Percentiles rank a stretch among this genome's conserved stretches.
These are phyloP conservation scores for Wickerhamiella qilinensis DNA, from an alignment of 805 yeast species.

Conservation along the genomic window DNA sequence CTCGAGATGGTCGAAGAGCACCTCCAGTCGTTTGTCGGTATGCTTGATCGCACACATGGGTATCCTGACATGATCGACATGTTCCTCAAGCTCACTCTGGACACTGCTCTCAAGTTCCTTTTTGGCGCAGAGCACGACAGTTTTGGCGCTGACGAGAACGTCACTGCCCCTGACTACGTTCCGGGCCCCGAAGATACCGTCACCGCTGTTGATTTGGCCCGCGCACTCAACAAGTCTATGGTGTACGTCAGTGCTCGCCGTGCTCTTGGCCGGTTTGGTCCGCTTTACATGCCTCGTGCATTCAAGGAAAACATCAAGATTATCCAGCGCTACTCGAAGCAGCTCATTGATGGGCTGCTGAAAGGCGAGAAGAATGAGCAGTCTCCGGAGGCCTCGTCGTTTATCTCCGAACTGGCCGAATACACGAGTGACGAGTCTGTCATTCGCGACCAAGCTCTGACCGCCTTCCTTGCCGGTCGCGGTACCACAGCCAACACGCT, in stretches of 20 bases:
- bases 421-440: slow-evolving; percentile 19
- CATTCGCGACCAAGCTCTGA: slow-evolving; percentile 29
- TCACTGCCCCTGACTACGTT: slow-evolving; percentile 3
- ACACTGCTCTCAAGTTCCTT: slow-evolving; percentile 37
- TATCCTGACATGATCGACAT: slow-evolving; percentile 12
- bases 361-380: slow-evolving; percentile 19
- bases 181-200: slow-evolving; percentile 3
- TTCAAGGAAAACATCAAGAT: slow-evolving; percentile 21
- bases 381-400: slow-evolving; percentile 8
- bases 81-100: slow-evolving; percentile 19
- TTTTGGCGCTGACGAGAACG: not conserved
- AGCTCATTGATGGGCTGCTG: slow-evolving; percentile 21
- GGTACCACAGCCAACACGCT: slow-evolving; percentile 32
- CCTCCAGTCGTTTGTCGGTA: not conserved
- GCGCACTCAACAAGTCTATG: slow-evolving; percentile 11
- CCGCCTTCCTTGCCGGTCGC: slow-evolving; percentile 30
- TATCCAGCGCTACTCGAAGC: slow-evolving; percentile 24
- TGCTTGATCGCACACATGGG: not conserved
- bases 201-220: not conserved
- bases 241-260: slow-evolving; percentile 10
- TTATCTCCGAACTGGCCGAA: slow-evolving; percentile 11
- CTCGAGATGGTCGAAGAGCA: slow-evolving; percentile 15
- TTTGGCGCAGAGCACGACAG: slow-evolving; percentile 20
- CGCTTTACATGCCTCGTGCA: slow-evolving; percentile 8
- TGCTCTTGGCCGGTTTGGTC: slow-evolving; percentile 11